phyloP scores from a whole-genome alignment of 306 rosid species.

The Rosa chinensis region DNA sequence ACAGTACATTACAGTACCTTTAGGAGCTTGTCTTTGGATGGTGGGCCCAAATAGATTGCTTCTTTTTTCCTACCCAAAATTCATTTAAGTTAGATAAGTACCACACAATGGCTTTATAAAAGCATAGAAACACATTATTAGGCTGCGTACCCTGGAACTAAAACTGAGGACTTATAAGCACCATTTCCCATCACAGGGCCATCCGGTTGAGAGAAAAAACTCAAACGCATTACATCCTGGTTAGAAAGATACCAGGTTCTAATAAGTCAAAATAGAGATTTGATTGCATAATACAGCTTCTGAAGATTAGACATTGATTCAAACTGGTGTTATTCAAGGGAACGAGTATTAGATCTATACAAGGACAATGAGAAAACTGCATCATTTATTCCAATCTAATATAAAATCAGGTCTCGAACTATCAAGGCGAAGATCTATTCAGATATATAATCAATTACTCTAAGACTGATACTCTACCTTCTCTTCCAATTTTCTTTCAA shows the following conservation, averaged over 20 bases:
- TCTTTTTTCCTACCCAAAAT: constrained; percentile 63
- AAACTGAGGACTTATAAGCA: constrained; percentile 63
- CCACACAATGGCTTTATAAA: constrained; percentile 15
- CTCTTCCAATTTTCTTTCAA: constrained; percentile 80
- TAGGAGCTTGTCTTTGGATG: constrained; percentile 82
- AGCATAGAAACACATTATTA: constrained; percentile 29
- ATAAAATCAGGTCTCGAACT: constrained; percentile 6
- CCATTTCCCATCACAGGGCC: constrained; percentile 85
- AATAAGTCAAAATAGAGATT: neutral
- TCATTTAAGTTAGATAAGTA: constrained; percentile 24
- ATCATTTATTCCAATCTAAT: neutral
- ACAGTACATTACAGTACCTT: constrained; percentile 50
- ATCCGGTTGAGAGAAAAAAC: constrained; percentile 93
- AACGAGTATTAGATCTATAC: constrained; percentile 1
- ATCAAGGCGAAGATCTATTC: constrained; percentile 1
- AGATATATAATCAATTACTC: neutral
- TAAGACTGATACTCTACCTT: constrained; percentile 52
- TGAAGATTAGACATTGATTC: neutral
- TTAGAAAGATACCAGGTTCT: constrained; percentile 16
- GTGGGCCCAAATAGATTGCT: constrained; percentile 87
- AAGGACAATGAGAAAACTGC: neutral
- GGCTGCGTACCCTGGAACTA: constrained; percentile 79
- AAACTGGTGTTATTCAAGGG: neutral
- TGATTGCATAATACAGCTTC: neutral
- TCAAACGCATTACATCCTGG: constrained; percentile 73